Percentiles rank a stretch among this genome's conserved stretches.
phyloP scores from a whole-genome alignment of 2,329 filamentous ascomycete species.

The Xylariaceae sp. region DNA sequence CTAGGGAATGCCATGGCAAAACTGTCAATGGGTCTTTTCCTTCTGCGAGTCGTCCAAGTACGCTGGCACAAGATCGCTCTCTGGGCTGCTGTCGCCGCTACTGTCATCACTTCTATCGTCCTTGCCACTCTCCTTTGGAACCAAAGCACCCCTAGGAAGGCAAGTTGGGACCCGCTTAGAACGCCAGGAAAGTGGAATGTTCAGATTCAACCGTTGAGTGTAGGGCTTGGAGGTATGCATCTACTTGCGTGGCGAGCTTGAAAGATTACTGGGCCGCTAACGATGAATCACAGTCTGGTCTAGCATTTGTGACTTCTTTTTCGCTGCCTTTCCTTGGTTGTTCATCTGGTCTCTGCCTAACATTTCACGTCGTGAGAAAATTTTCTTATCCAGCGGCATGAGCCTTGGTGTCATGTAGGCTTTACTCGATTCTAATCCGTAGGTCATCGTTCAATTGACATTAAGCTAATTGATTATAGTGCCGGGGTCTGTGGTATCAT shows the following conservation, averaged over 20 bases:
- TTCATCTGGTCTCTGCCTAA: constrained; percentile 34
- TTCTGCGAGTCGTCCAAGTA: constrained; percentile 46
- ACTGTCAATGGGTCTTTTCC: constrained; percentile 47
- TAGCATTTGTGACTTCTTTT: constrained; percentile 40
- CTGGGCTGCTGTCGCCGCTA: constrained; percentile 43
- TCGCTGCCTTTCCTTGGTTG: constrained; percentile 38
- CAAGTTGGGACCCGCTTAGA: constrained; percentile 45
- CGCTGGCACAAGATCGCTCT: constrained; percentile 43
- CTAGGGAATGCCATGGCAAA: constrained; percentile 48
- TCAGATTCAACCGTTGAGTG: constrained; percentile 45
- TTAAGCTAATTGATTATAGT: constrained; percentile 24
- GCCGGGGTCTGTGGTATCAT: constrained; percentile 45
- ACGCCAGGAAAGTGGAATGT: constrained; percentile 45
- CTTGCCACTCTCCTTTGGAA: constrained; percentile 47
- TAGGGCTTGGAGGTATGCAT: constrained; percentile 43
- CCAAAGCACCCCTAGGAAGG: constrained; percentile 44
- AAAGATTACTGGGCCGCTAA: background rate
- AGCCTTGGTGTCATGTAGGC: constrained; percentile 39
- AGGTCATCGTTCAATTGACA: background rate
- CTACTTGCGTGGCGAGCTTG: background rate
- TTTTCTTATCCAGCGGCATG: constrained; percentile 39
- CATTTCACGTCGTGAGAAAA: constrained; percentile 39
- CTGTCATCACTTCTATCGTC: constrained; percentile 40
- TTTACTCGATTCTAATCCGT: background rate
- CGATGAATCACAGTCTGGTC: constrained; percentile 42